Evolutionary conservation across 345 rosid species (phyloP), one percentile per base, ranked within the genome.

Genomic region (Populus pruinosa): DNA sequence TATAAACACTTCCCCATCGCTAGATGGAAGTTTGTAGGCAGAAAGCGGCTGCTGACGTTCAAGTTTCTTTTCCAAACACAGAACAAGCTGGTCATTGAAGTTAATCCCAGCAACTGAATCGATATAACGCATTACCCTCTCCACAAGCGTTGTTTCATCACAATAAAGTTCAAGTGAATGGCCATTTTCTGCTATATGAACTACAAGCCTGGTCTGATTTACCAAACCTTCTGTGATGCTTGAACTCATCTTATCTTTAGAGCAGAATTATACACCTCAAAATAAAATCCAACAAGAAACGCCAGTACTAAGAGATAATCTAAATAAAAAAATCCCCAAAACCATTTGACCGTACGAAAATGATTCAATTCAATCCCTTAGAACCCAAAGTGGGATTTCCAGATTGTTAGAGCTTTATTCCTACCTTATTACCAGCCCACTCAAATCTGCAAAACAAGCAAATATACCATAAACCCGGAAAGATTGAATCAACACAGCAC

Each of bases 171-270:
- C 91, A 78, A 87, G 88, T 3, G 97, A 90, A 74, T 74, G 94
- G 18, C 99, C 99, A 79, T 94, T 89, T 82, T 96, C 98, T 25
- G 99, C 94, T 79, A 94, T 81, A 77, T 91, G 92, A 75, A 96
- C 92, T 79, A 88, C 80, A 78, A 96, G 97, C 87, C 89, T 96
- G 75, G 88, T 94, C 49, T 71, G 87, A 67, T 83, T 86, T 84
- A 88, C 83, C 38, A 80, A 83, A 65, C 82, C 87, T 74, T 82
- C 89, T 2, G 86, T 83, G 56, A 88, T 82, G 84, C 90, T 85
- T 53, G 87, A 90, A 86, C 91, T 92, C 99, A 96, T 96, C 84
- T 71, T 88, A 77, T 35, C 80, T 79, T 72, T 35, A 67, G 79
- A 75, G 74, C 75, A 72, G 41, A 82, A 80, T 56, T 83, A 71